phyloP scores from a whole-genome alignment of 495 filamentous ascomycete genomes.

The Rhypophila decipiens region DNA sequence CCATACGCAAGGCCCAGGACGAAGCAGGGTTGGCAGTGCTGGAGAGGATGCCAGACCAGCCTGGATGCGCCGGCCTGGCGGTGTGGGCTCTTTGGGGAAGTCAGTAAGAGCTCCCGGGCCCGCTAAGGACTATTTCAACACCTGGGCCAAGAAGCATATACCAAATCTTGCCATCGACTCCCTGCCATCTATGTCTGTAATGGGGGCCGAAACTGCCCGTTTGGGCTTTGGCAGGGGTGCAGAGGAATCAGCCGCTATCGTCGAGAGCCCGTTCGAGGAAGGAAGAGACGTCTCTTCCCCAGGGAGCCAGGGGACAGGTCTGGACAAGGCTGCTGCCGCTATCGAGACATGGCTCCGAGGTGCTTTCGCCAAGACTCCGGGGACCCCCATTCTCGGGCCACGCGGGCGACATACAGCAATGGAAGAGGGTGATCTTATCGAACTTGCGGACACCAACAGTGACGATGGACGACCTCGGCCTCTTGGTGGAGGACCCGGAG shows the following conservation, averaged over 20 bases:
- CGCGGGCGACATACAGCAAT: slow-evolving; percentile 26
- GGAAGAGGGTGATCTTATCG: slow-evolving; percentile 69
- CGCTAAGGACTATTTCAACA: slow-evolving; percentile 71
- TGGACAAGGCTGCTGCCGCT: slow-evolving; percentile 79
- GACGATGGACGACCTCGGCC: slow-evolving; percentile 38
- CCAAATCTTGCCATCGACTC: slow-evolving; percentile 60
- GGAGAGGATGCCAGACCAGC: slow-evolving; percentile 29
- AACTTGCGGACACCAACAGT: slow-evolving; percentile 61
- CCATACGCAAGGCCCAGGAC: slow-evolving; percentile 9
- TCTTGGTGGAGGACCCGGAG: slow-evolving; percentile 2
- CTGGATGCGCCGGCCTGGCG: slow-evolving; percentile 71
- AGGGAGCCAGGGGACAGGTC: slow-evolving; percentile 28
- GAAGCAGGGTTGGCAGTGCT: slow-evolving; percentile 25
- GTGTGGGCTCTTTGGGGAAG: slow-evolving; percentile 71
- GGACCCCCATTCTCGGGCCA: slow-evolving; percentile 40
- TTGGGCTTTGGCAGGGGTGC: slow-evolving; percentile 38
- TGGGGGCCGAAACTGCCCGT: slow-evolving; percentile 42
- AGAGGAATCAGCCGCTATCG: slow-evolving; percentile 31
- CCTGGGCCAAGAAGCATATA: slow-evolving; percentile 69
- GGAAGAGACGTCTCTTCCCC: slow-evolving; percentile 30
- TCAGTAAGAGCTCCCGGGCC: slow-evolving; percentile 69
- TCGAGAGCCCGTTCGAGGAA: slow-evolving; percentile 44
- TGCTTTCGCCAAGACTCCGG: slow-evolving; percentile 56
- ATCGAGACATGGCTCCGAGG: slow-evolving; percentile 87
- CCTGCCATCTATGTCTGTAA: slow-evolving; percentile 46